These are phyloP conservation scores for Prunus mira DNA, from an alignment of 306 rosid genomes.

Conservation along the genomic window DNA sequence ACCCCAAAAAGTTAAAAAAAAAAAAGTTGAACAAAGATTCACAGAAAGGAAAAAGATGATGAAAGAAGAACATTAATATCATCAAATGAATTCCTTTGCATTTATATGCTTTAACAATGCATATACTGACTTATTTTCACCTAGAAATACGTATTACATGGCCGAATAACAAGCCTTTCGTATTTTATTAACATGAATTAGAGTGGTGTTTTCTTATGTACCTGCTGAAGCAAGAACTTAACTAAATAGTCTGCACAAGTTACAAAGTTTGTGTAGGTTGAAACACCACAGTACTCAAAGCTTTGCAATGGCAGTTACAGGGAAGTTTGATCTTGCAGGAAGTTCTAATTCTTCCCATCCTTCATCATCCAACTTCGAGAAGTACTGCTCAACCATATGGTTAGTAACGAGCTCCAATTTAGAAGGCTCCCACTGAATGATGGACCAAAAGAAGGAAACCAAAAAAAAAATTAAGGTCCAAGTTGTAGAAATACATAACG, in stretches of 20 bases:
- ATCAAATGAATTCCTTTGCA: not conserved
- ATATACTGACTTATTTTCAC: not conserved
- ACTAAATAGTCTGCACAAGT: not conserved
- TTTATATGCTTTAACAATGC: not conserved
- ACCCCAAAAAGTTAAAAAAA: too few species aligned
- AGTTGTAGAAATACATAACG: not conserved
- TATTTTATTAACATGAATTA: not conserved
- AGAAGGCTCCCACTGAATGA: constrained; percentile 34
- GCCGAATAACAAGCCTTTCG: not conserved
- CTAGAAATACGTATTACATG: not conserved
- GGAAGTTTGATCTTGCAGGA: constrained; percentile 71
- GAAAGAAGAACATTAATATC: not conserved
- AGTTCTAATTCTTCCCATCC: constrained; percentile 76
- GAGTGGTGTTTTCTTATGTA: not conserved
- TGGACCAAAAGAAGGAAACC: constrained; percentile 6
- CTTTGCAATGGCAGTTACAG: constrained; percentile 66
- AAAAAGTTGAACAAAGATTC: too few species aligned
- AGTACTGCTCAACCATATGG: constrained; percentile 29
- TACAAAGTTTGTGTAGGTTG: not conserved
- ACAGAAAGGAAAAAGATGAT: too few species aligned
- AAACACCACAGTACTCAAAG: constrained; percentile 33
- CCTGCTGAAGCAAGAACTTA: not conserved
- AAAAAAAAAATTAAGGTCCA: not conserved
- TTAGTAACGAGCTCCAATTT: constrained; percentile 28
- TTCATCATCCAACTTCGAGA: constrained; percentile 45